Evolutionary conservation across 768 basidiomycete genomes (phyloP), one percentile per base, ranked within the genome.

Genomic region (Saitozyma podzolica): DNA sequence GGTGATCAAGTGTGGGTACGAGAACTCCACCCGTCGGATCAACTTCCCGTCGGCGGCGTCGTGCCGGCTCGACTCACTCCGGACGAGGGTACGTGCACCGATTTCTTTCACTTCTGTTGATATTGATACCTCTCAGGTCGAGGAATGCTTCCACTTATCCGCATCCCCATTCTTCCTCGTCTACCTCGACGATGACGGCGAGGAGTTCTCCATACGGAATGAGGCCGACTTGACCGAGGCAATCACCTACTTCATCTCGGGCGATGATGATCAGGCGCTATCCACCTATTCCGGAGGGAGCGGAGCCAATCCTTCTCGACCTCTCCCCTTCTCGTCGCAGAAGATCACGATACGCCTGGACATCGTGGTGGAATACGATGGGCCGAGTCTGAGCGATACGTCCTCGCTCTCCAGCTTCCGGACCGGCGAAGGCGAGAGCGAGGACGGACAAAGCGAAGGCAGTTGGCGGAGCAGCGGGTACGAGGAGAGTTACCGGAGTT

Each of bases 371-470:
- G 92, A 94, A 64, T 94, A 92, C 69, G 93, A 96, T 76, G 91
- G 91, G 0, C 91, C 89, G 13, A 90, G 89, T 79, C 83, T 96
- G 61, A 92, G 91, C 9, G 94, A 96, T 68, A 90, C 92, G 2
- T 87, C 86, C 9, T 93, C 91, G 9, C 80, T 94, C 16, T 85
- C 84, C 19, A 91, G 90, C 75, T 71, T 67, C 71, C 88, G 73
- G 89, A 86, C 80, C 81, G 80, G 65, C 82, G 82, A 67, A 2
- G 54, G 37, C 20, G 48, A 47, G 45, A 47, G 29, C 83, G 82
- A 59, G 87, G 87, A 70, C 29, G 56, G 55, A 2, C 42, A 29
- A 50, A 70, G 69, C 59, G 43, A 65, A 37, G 55, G 57, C 11
- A 69, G 68, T 51, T 70, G 61, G 68, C n/a, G 59, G 14, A 66